A percentile compares a stretch with the other conserved stretches of the same genome.
These are phyloP conservation scores for Deinandra increscens DNA, from an alignment of 129 eudicot species.

Conservation along the genomic window DNA sequence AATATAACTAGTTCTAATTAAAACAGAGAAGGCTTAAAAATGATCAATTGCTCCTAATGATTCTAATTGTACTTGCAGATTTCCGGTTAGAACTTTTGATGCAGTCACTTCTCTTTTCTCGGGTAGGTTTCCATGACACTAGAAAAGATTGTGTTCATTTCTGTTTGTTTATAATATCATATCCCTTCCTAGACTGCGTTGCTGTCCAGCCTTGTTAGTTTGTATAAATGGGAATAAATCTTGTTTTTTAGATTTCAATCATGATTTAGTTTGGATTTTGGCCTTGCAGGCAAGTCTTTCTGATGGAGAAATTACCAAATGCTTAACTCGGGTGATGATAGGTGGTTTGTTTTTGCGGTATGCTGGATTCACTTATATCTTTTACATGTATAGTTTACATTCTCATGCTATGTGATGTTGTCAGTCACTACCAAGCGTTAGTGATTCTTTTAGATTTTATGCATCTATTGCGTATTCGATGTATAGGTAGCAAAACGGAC, in stretches of 20 bases:
- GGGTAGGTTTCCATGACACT: conserved; percentile 49
- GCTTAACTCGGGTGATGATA: conserved; percentile 67
- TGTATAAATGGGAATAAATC: conserved; percentile 15
- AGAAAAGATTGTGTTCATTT: neutral
- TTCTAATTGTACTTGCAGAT: conserved; percentile 55
- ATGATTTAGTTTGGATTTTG: conserved; percentile 24
- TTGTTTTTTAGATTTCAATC: conserved; percentile 5
- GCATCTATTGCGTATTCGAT: conserved; percentile 15
- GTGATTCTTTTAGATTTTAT: conserved; percentile 15
- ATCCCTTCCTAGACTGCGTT: conserved; percentile 9
- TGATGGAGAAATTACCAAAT: conserved; percentile 79
- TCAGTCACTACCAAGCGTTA: conserved; percentile 8
- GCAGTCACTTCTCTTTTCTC: conserved; percentile 90
- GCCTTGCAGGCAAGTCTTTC: conserved; percentile 74
- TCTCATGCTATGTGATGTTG: conserved; percentile 16
- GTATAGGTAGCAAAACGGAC: neutral
- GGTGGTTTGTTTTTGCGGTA: conserved; percentile 90
- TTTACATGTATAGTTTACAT: neutral
- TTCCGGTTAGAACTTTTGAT: conserved; percentile 92
- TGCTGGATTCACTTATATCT: conserved; percentile 17
- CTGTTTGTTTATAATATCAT: neutral
- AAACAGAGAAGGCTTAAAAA: neutral
- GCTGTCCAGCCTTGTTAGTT: conserved; percentile 3
- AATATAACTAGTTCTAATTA: neutral
- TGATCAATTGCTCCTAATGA: conserved; percentile 22